Percentiles rank a stretch among this genome's conserved stretches.
These are phyloP conservation scores for Stephanodiscus triporus DNA, from an alignment of 108 stramenopile genomes.

Conservation along the genomic window DNA sequence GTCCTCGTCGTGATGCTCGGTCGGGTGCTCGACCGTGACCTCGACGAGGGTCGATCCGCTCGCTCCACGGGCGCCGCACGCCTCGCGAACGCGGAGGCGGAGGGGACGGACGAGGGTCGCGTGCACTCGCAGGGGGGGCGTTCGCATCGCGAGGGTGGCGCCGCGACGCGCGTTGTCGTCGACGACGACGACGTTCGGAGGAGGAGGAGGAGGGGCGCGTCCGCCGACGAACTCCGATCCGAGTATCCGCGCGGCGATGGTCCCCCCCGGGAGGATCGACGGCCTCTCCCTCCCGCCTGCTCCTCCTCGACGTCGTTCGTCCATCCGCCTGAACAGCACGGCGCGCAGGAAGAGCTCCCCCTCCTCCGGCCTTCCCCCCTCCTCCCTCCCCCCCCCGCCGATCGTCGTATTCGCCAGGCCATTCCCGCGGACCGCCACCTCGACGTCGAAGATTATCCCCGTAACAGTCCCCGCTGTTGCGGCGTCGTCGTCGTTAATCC, in stretches of 20 bases:
- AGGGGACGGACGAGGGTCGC: constrained; percentile 40
- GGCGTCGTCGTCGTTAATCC: neutral
- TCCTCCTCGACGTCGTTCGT: too few species aligned
- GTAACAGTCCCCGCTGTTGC: neutral
- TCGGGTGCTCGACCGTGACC: constrained; percentile 75
- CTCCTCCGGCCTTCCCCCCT: constrained; percentile 32
- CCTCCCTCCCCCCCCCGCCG: constrained; percentile 2
- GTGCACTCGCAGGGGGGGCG: constrained; percentile 24
- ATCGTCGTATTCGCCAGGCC: neutral
- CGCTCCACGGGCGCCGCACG: constrained; percentile 48
- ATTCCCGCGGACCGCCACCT: constrained; percentile 44
- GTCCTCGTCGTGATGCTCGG: constrained; percentile 58
- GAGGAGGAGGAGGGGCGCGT: neutral
- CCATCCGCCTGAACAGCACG: too few species aligned
- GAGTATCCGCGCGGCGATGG: neutral
- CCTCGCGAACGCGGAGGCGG: constrained; percentile 38
- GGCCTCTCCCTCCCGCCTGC: too few species aligned
- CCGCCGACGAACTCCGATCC: neutral
- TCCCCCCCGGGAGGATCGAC: neutral
- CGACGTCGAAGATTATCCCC: constrained; percentile 39
- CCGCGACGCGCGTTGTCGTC: neutral
- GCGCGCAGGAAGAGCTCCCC: neutral
- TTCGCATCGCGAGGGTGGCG: constrained; percentile 33
- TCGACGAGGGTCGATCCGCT: constrained; percentile 72
- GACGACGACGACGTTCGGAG: neutral